Evolutionary conservation across 169 alveolate genomes (phyloP).

Genomic region (Fabrea salina): DNA sequence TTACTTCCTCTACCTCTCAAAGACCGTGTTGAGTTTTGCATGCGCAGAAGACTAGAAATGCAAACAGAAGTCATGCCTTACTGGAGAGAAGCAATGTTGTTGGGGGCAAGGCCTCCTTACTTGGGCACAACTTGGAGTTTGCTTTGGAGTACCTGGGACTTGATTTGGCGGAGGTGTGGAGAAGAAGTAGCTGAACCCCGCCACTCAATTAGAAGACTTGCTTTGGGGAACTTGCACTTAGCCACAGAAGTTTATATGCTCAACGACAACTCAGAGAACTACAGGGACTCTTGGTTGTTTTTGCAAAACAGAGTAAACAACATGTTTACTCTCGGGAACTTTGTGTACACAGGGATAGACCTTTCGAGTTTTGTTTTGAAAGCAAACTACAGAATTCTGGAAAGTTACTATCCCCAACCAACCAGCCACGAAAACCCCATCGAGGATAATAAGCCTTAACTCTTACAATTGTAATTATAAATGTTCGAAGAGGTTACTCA

Average conservation of each 20-base stretch:
- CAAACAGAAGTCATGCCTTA: background rate
- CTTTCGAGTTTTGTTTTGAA: background rate
- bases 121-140: background rate
- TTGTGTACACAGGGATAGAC: background rate
- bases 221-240: background rate
- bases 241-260: background rate
- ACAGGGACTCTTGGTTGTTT: background rate
- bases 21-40: background rate
- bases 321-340: background rate
- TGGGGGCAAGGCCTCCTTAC: background rate
- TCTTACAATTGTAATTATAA: too few species aligned
- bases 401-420: constrained; percentile 3
- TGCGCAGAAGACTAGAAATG: background rate
- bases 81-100: background rate
- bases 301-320: background rate
- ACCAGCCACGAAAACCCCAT: background rate
- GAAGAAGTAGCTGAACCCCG: background rate
- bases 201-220: background rate
- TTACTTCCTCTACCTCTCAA: background rate
- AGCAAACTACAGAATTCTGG: background rate
- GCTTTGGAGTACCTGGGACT: background rate
- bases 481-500: too few species aligned
- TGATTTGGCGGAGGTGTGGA: background rate
- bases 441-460: too few species aligned
- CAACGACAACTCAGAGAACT: background rate